phyloP scores from a whole-genome alignment of 257 asterid genomes.

The Cinchona pubescens region DNA sequence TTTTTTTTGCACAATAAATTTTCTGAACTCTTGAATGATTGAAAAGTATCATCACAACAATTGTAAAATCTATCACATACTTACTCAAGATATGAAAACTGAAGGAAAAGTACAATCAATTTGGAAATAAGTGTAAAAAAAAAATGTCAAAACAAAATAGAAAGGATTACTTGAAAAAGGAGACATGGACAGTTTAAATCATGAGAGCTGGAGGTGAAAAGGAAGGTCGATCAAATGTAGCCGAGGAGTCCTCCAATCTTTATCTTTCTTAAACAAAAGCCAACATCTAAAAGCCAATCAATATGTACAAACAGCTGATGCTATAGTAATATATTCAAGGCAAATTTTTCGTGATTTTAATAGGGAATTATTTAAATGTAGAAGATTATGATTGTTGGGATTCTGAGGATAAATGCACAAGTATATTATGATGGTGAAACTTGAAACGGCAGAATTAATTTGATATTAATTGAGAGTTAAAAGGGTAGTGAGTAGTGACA shows the following conservation, averaged over 20 bases:
- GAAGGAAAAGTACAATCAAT: no score
- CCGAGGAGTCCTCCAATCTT: background rate
- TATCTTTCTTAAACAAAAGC: background rate
- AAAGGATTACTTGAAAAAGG: no score
- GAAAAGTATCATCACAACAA: no score
- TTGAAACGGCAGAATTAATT: constrained; percentile 19
- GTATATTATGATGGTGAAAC: constrained; percentile 2
- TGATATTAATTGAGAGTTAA: constrained; percentile 3
- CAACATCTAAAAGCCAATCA: background rate
- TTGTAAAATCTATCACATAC: no score
- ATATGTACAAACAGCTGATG: background rate
- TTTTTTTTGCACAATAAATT: no score
- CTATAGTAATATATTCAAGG: background rate
- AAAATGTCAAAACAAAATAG: no score
- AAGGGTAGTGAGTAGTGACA: background rate
- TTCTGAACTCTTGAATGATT: no score
- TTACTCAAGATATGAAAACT: no score
- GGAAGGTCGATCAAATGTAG: no score
- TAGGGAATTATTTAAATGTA: background rate
- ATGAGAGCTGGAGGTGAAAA: constrained; percentile 7
- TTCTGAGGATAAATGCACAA: constrained; percentile 7
- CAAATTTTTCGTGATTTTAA: background rate
- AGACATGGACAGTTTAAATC: background rate
- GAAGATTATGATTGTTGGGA: constrained; percentile 25
- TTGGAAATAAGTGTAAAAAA: no score